Base-by-base conservation (phyloP, 345 rosid genomes). In the Punica granatum region DNA sequence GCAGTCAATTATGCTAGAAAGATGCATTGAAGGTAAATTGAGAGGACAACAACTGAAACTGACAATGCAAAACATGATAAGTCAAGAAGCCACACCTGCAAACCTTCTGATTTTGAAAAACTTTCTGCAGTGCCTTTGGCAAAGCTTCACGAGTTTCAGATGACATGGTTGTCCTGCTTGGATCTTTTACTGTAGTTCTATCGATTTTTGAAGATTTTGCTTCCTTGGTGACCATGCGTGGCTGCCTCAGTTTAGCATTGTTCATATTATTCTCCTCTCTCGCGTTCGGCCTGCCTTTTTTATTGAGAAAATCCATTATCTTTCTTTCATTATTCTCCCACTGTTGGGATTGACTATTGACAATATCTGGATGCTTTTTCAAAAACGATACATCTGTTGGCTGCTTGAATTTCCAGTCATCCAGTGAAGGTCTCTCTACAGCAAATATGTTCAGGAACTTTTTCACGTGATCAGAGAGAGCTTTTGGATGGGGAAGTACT, bases 71-170 rank as follows among this genome's bases (percentile, higher is more conserved):
- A 67, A 33, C 16, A 30, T 37, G 41, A 37, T 4, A 60, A 31
- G 66, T 68, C 62, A 37, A 39, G 43, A 43, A 34, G 7, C 32
- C 70, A 43, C 77, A 92, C 97, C 96, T 85, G 94, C 98, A 93
- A 78, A 88, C 97, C 72, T 90, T 93, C 74, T 85, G 86, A 74
- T 69, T 80, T 68, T 83, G 92, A 68, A 93, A 79, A 64, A 89
- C 85, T 73, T 83, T 86, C 71, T 79, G 90, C 75, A 93, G 67
- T 39, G 83, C 87, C 88, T 90, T 89, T 53, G 73, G 73, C 67
- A 93, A 71, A 68, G 86, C 90, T 74, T 81, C 85, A 68, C 72
- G 83, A 64, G 80, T 84, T 83, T 89, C 97, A 53, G 67, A 74
- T 30, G 93, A 71, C 79, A 91, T 81, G 49, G 76, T 71, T 72